Base-by-base conservation (phyloP, 306 rosid species). In the Malus fusca region DNA sequence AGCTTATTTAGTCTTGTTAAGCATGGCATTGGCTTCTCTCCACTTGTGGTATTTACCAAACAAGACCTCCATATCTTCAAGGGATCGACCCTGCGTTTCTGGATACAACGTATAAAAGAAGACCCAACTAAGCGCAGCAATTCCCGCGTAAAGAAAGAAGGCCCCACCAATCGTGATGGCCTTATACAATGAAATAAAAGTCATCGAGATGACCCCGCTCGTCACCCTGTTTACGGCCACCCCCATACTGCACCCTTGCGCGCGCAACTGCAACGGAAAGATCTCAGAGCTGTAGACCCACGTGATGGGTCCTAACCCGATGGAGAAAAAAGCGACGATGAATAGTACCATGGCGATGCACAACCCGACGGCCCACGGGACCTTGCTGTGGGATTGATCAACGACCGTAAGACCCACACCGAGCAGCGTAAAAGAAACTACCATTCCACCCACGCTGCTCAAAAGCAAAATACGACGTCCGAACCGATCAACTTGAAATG, bases 61-160 rank as follows among this genome's bases (percentile, higher is more conserved):
- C 43, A 40, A 40, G 43, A 40, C 3, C 43, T 40, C 11, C 85
- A 87, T 87, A 0, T 85, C 91, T 25, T 87, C 91, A 0, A 89
- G 88, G 8, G 87, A 73, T 64, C 79, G 83, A 1, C 91, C 91
- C 11, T 65, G 72, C 0, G 91, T 89, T 44, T 87, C 89, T 0
- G 91, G 93, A 21, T 87, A 75, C 75, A 87, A 5, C 0, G 44
- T 58, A 17, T 75, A 89, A 22, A 87, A 83, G 79, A 89, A 89
- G 13, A 81, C 13, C 88, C 88, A 87, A 0, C 83, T 81, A 33
- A 48, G 12, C 0, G 33, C 0, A 0, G 91, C 86, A 22, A 89
- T 66, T 0, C 80, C 79, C 0, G 56, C 82, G 6, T 53, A 85
- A 0, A 83, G 37, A 6, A 35, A 35, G 37, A 87, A 89, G 25